Evolutionary conservation across 2,329 filamentous ascomycete species (phyloP), one percentile per base, ranked within the genome.

Genomic region (Ascochyta fabae): DNA sequence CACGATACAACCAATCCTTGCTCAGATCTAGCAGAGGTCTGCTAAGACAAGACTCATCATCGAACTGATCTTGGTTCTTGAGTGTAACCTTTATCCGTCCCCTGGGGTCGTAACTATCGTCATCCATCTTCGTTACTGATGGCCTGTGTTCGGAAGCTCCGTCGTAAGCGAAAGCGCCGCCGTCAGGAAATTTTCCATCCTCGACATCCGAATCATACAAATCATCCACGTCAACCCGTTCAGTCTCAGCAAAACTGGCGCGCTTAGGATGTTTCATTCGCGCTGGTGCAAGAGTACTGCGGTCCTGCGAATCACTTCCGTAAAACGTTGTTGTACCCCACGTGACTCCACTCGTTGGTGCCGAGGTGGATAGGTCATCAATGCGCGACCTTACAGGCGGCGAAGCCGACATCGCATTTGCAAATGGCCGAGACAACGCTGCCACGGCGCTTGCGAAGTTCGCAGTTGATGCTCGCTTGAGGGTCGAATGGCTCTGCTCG

Each of bases 1-100:
- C 75, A 6, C 72, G 74, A 61, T 83, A 83, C 39, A 82, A 74
- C 60, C 70, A 72, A 19, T 79, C 77, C 40, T 82, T 78, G 9
- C 74, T 75, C 40, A 76, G 74, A 39, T 85, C 79, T 6, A 87
- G 72, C 19, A 87, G 71, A 12, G 81, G 77, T 16, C 77, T 71
- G 48, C 77, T 77, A 3, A 78, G 70, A 47, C 76, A 72, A 12
- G 77, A 79, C 55, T 84, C 81, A 33, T 81, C 78, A 52, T 84
- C 81, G 60, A 88, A 88, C 33, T 79, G 76, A 51, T 80, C 77
- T 58, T 83, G 80, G 46, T 87, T 86, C 61, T 83, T 85, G 24
- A 86, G 73, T n/a, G 75, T 79, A 19, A 83, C 74, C 48, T 78
- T 81, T 51, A 86, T 76, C 4, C 56, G 58, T 23, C 59, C 64